Base-by-base conservation (phyloP, 768 basidiomycete species). In the Tylopilus intermedius region DNA sequence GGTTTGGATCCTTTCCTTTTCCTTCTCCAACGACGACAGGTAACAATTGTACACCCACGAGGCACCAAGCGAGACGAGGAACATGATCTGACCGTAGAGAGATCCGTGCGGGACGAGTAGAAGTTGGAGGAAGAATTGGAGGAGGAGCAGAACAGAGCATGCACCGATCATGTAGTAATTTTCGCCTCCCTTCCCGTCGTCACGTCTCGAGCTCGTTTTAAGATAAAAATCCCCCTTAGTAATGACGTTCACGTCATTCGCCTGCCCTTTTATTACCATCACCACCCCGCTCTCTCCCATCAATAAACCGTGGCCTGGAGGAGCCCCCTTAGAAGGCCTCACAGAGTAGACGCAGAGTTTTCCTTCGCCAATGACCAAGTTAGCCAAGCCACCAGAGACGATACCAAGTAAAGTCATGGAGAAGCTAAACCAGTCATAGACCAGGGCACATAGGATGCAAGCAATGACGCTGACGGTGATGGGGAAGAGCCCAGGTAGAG, bases 31-130 rank as follows among this genome's bases (percentile, higher is more conserved):
- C 2, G 65, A 68, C 4, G 71, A 63, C 3, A 71, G 56, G 43
- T 63, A 71, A 0, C 63, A 60, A 35, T 69, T 73, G 26, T 73
- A 69, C 9, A 18, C 49, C 72, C 72, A 73, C 0, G 70, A 73
- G 2, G 59, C 57, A 5, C 49, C 61, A 42, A 73, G 59, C 8
- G 70, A 64, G 8, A 49, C 6, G 21, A 69, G 49, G 46, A 72
- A 72, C 67, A 72, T 60, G 44, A 64, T 53, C 44, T 72, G 71
- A 5, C 72, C 72, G 13, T 59, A 55, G 43, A 62, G 70, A 55
- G 43, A 62, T 18, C 6, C 51, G n/a, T 68, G 68, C 0, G 72
- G 71, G 32, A 71, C 58, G 35, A 72, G 58, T 26, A 72, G 58
- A 14, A 71, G 65, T 33, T 72, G 72, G 21, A 62, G 15, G 40